Evolutionary conservation across 2,329 filamentous ascomycete genomes (phyloP).

Genomic region (Colletotrichum abscissum): DNA sequence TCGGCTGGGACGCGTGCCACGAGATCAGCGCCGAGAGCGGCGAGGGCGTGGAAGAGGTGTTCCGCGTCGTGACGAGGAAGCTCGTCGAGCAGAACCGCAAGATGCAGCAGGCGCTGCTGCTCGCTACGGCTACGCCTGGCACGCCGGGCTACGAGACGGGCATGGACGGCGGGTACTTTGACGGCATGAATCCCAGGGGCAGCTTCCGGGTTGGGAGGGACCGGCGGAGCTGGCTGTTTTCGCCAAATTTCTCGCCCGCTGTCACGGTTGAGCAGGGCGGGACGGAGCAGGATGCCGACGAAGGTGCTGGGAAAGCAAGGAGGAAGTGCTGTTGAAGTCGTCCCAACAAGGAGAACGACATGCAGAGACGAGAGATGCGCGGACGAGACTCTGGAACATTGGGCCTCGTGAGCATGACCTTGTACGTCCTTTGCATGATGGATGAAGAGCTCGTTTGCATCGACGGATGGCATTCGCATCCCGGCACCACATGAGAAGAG

Average conservation of each 20-base stretch:
- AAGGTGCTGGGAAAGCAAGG: slow-evolving; percentile 37
- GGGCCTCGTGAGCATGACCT: neutral
- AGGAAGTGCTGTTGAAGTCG: slow-evolving; percentile 41
- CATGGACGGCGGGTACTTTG: slow-evolving; percentile 63
- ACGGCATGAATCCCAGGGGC: slow-evolving; percentile 57
- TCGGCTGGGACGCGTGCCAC: slow-evolving; percentile 97
- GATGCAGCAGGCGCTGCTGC: slow-evolving; percentile 68
- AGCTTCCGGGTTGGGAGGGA: slow-evolving; percentile 70
- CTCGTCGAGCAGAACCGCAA: slow-evolving; percentile 73
- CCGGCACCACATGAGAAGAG: neutral
- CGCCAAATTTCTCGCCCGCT: slow-evolving; percentile 63
- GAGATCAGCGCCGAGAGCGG: slow-evolving; percentile 95
- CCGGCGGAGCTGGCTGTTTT: slow-evolving; percentile 69
- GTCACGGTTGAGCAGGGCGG: slow-evolving; percentile 59
- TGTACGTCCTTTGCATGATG: neutral
- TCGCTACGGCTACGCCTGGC: slow-evolving; percentile 64
- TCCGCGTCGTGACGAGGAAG: slow-evolving; percentile 75
- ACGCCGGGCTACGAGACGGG: slow-evolving; percentile 58
- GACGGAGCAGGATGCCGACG: slow-evolving; percentile 38
- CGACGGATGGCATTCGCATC: neutral
- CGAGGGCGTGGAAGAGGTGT: slow-evolving; percentile 96
- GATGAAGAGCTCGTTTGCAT: too few relatives aligned
- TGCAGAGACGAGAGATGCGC: too few relatives aligned
- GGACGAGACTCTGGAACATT: neutral
- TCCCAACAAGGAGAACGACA: too few relatives aligned